These are phyloP conservation scores for Trichoderma asperelloides DNA, from an alignment of 495 filamentous ascomycete genomes.

Conservation along the genomic window DNA sequence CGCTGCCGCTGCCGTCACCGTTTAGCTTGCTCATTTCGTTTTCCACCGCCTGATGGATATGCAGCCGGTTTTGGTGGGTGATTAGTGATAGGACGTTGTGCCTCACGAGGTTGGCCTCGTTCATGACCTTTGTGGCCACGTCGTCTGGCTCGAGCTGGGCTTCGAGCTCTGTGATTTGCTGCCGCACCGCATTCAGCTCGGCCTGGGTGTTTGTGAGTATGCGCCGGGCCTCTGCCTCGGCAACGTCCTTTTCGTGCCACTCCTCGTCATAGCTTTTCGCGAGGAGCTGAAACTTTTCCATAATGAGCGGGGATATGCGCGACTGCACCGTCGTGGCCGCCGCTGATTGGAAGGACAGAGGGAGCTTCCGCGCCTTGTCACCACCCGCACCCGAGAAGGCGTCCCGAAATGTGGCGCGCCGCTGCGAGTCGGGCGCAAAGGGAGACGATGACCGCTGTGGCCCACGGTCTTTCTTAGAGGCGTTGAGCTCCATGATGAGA, in stretches of 20 bases:
- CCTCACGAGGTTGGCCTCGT: slow-evolving; percentile 25
- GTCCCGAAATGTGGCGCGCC: slow-evolving; percentile 33
- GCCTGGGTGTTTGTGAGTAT: slow-evolving; percentile 44
- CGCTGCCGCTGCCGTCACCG: slow-evolving; percentile 16
- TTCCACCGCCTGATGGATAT: slow-evolving; percentile 27
- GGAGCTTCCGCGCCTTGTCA: slow-evolving; percentile 18
- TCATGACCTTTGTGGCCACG: slow-evolving; percentile 27
- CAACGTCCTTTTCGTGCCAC: slow-evolving; percentile 49
- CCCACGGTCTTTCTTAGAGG: slow-evolving; percentile 32
- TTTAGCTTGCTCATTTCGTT: slow-evolving; percentile 26
- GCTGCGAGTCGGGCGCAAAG: slow-evolving; percentile 46
- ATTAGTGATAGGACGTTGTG: slow-evolving; percentile 30
- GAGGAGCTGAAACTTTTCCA: slow-evolving; percentile 49
- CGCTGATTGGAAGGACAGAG: slow-evolving; percentile 39
- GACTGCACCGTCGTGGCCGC: slow-evolving; percentile 50
- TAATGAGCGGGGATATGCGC: slow-evolving; percentile 46
- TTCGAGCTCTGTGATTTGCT: slow-evolving; percentile 40
- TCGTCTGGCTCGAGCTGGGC: slow-evolving; percentile 35
- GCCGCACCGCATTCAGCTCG: slow-evolving; percentile 42
- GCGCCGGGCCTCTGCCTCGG: slow-evolving; percentile 47
- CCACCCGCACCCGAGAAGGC: slow-evolving; percentile 24
- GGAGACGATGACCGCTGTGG: slow-evolving; percentile 53
- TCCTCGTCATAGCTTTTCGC: slow-evolving; percentile 51
- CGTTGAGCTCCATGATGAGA: slow-evolving; percentile 54
- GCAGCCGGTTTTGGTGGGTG: slow-evolving; percentile 32